These are phyloP conservation scores for Penicillium glabrum DNA, from an alignment of 2,329 filamentous ascomycete species.

Conservation along the genomic window DNA sequence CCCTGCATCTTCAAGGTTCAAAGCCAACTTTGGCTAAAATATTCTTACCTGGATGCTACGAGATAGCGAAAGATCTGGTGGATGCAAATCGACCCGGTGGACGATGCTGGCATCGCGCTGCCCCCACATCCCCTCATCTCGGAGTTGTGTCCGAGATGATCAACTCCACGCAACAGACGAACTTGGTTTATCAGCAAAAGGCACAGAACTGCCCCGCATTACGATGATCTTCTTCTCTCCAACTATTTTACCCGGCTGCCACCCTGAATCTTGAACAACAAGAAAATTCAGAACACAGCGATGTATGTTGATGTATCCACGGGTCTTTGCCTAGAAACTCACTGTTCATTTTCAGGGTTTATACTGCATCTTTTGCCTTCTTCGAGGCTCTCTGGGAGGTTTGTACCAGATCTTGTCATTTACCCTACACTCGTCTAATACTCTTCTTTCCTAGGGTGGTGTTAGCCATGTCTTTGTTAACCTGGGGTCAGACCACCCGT, in stretches of 20 bases:
- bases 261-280: not conserved
- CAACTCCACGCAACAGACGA: not conserved
- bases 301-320: not conserved
- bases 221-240: not conserved
- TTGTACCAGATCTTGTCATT: constrained; percentile 33
- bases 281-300: not conserved
- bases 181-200: not conserved
- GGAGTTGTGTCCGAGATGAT: not conserved
- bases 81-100: not conserved
- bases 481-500: constrained; percentile 63
- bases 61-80: not conserved
- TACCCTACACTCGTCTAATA: not conserved
- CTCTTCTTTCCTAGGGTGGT: constrained; percentile 39
- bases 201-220: not conserved
- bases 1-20: too few relatives aligned
- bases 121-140: not conserved
- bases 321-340: not conserved
- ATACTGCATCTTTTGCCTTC: constrained; percentile 78
- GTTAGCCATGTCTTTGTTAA: constrained; percentile 55
- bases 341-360: constrained; percentile 27
- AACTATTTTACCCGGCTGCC: not conserved
- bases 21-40: too few relatives aligned
- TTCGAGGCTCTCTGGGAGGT: constrained; percentile 66
- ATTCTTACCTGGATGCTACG: too few relatives aligned
- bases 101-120: not conserved